Evolutionary conservation across 1,284 basidiomycete species (phyloP), one percentile per base, ranked within the genome.

Genomic region (Cerioporus squamosus): DNA sequence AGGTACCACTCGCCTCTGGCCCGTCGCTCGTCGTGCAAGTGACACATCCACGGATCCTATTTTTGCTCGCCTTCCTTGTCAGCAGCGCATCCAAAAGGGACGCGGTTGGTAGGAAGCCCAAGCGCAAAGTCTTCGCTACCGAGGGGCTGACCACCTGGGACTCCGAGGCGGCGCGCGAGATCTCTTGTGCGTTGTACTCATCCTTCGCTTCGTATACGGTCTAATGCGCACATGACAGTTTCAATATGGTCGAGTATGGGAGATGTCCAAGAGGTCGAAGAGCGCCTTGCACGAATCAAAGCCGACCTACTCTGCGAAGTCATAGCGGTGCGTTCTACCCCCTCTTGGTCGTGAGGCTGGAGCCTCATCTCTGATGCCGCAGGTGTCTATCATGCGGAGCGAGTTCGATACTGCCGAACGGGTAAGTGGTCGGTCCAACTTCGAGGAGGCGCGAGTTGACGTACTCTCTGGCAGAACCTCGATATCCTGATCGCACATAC

Each of bases 221-320:
- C 31, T 55, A 44, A 0, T 29, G 6, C 1, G 6, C 24, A 4
- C 31, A 20, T 9, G 5, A 17, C 48, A 79, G 78, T 77, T 31
- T 70, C 85, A 0, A 57, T 74, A 5, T 88, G 84, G 82, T 76
- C 84, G 0, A 81, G 81, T 33, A 65, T 76, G 6, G 74, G 72
- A 3, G 86, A 89, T 50, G 72, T 84, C 0, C 72, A 77, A 14
- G 79, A 78, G 24, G 70, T 86, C 0, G 80, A 83, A 51, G 69
- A 76, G 33, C 75, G 79, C 36, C 76, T 88, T 60, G 77, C 80
- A n/a, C 80, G 80, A 60, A 81, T 92, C 42, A 85, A 86, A 59
- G 88, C 87, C 0, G 90, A 91, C 65, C 69, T 91, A 55, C 69
- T 90, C 33, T 86, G 82, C 57, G 90, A 91, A 66, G 76, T 91